These are phyloP conservation scores for Microthlaspi erraticum DNA, from an alignment of 345 rosid species.

Conservation along the genomic window DNA sequence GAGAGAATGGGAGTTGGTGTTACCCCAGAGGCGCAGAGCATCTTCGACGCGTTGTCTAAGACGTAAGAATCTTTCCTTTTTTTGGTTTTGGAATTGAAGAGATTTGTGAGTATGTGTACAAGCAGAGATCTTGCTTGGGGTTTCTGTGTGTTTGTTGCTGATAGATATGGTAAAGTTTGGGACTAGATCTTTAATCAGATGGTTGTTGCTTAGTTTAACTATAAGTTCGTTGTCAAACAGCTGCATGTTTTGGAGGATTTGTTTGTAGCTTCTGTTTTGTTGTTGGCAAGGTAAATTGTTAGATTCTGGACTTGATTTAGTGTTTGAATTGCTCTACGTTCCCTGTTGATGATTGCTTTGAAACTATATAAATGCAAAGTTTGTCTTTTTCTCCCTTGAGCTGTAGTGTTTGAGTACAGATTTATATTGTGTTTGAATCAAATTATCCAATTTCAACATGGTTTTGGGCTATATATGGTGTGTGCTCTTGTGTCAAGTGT, in stretches of 20 bases:
- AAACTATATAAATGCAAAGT: neutral
- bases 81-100: neutral
- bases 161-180: constrained; percentile 1
- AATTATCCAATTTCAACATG: neutral
- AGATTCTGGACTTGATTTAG: neutral
- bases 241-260: neutral
- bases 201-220: neutral
- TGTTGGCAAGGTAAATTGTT: neutral
- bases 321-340: neutral
- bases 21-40: constrained; percentile 80
- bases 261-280: neutral
- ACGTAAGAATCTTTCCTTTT: constrained; percentile 55
- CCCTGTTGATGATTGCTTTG: neutral
- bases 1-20: constrained; percentile 95
- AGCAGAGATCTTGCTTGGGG: neutral
- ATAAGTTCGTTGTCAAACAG: neutral
- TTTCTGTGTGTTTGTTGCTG: constrained; percentile 16
- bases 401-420: neutral
- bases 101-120: neutral
- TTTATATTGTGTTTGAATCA: neutral
- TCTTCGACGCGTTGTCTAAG: constrained; percentile 90
- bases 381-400: neutral
- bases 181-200: neutral
- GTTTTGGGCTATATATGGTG: constrained; percentile 4
- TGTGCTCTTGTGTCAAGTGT: constrained; percentile 16